A percentile compares a stretch with the other conserved stretches of the same genome.
Conservation (phyloP, 2,329 filamentous ascomycete genomes). For the Dactylellina haptotyla region DNA sequence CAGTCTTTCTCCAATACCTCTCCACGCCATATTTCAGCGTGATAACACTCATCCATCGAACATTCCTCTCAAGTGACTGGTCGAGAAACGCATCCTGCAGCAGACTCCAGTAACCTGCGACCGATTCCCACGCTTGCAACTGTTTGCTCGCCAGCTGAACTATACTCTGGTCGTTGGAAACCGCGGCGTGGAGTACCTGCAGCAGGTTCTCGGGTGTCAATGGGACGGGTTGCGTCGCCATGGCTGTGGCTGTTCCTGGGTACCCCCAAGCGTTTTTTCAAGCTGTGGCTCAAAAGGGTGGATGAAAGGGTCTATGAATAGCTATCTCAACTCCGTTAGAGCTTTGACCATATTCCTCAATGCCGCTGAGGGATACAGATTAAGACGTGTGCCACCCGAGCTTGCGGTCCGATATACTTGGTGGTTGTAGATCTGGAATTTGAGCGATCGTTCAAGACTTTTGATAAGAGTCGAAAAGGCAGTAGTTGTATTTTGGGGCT, state of each 20-base stretch:
- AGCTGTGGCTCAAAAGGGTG: background rate
- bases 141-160: slow-evolving; percentile 67
- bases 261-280: background rate
- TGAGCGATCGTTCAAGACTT: no score
- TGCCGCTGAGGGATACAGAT: no score
- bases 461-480: no score
- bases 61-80: slow-evolving; percentile 76
- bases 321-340: no score
- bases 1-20: slow-evolving; percentile 87
- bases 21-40: slow-evolving; percentile 97
- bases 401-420: no score
- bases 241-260: slow-evolving; percentile 13
- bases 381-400: no score
- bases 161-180: slow-evolving; percentile 64
- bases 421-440: no score
- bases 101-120: slow-evolving; percentile 64
- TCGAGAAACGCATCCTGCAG: slow-evolving; percentile 81
- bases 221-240: slow-evolving; percentile 26
- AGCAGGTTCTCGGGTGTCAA: slow-evolving; percentile 64
- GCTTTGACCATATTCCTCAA: no score
- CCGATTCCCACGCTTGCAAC: slow-evolving; percentile 66
- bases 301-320: no score
- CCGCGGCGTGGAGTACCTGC: slow-evolving; percentile 65
- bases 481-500: no score
- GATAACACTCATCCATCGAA: slow-evolving; percentile 89